Evolutionary conservation across 2,329 filamentous ascomycete species (phyloP), one percentile per base, ranked within the genome.

Genomic region (Penicillium vulpinum): DNA sequence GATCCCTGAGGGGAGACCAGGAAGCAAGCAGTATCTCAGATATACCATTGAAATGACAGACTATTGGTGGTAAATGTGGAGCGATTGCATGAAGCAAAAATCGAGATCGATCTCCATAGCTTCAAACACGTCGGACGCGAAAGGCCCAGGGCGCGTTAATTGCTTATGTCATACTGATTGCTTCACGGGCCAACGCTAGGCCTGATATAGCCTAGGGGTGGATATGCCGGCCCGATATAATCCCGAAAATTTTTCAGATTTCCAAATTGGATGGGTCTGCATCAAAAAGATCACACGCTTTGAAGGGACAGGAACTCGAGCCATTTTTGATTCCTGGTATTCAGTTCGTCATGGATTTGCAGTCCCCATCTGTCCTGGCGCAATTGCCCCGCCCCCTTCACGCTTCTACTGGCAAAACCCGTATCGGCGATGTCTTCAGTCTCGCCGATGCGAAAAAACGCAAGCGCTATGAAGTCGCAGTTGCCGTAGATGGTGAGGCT

Each of bases 391-490:
- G 73, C 51, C 74, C 76, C 33, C 65, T 78, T 50, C 71, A 75
- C 40, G 73, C 70, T 28, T 70, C 72, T 7, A 74, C 72, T 11
- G 75, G 75, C 33, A 73, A 76, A 56, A 74, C 73, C 36, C 71
- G 71, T 31, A 73, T 78, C 61, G 72, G 74, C 35, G 74, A 77
- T 59, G 83, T 86, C 43, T 80, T 79, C 70, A 80, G 82, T 62
- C 70, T 86, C 53, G 77, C 77, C 56, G 79, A 80, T 51, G 77
- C 80, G 40, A 83, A 80, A 72, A 86, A 85, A 73, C 80, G 83
- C 68, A 86, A 87, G 74, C 77, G 85, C 69, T 81, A 85, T 64
- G 85, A 88, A 67, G 77, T 87, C 50, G 83, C 78, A 31, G 79
- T 85, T 21, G 83, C 79, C 1, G 75, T 86, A 15, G 84, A 87